A percentile compares a stretch with the other conserved stretches of the same genome.
Evolutionary conservation across 2,329 filamentous ascomycete species (phyloP).

Genomic region (Botrytis galanthina): DNA sequence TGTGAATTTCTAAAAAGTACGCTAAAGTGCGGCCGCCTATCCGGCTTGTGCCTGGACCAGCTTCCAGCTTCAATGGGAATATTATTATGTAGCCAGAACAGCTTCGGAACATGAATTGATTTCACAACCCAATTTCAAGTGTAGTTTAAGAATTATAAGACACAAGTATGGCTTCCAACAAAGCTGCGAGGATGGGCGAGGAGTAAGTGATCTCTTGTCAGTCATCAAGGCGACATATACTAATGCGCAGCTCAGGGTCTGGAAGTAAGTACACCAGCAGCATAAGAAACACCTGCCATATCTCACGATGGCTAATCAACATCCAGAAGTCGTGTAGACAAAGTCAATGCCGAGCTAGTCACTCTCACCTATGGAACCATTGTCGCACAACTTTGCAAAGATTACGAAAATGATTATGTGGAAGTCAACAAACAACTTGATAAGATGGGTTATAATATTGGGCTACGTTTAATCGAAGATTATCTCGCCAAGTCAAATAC

Average conservation of each 20-base stretch:
- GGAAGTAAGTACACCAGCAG: slow-evolving; percentile 39
- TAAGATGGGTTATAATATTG: slow-evolving; percentile 99
- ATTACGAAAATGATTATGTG: slow-evolving; percentile 89
- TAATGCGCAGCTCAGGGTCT: slow-evolving; percentile 38
- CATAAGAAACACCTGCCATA: slow-evolving; percentile 20
- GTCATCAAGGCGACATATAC: slow-evolving; percentile 19
- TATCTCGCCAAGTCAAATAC: slow-evolving; percentile 94
- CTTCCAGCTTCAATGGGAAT: slow-evolving; percentile 3
- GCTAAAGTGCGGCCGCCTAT: slow-evolving; percentile 19
- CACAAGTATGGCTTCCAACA: slow-evolving; percentile 54
- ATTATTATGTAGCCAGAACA: neutral
- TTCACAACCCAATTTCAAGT: slow-evolving; percentile 9
- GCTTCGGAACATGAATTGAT: neutral
- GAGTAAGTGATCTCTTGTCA: slow-evolving; percentile 54
- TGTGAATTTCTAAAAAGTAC: slow-evolving; percentile 19
- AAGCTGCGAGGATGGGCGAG: slow-evolving; percentile 69
- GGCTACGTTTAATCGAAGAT: slow-evolving; percentile 91
- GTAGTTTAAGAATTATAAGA: neutral
- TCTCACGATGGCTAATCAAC: slow-evolving; percentile 34
- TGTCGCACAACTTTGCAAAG: slow-evolving; percentile 92
- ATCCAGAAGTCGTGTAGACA: slow-evolving; percentile 84
- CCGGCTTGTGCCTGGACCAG: slow-evolving; percentile 17
- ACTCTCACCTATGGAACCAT: slow-evolving; percentile 98
- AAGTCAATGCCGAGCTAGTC: slow-evolving; percentile 96
- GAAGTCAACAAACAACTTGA: slow-evolving; percentile 98